These are phyloP conservation scores for Fonsecaea multimorphosa DNA, from an alignment of 2,329 filamentous ascomycete species.

Conservation along the genomic window DNA sequence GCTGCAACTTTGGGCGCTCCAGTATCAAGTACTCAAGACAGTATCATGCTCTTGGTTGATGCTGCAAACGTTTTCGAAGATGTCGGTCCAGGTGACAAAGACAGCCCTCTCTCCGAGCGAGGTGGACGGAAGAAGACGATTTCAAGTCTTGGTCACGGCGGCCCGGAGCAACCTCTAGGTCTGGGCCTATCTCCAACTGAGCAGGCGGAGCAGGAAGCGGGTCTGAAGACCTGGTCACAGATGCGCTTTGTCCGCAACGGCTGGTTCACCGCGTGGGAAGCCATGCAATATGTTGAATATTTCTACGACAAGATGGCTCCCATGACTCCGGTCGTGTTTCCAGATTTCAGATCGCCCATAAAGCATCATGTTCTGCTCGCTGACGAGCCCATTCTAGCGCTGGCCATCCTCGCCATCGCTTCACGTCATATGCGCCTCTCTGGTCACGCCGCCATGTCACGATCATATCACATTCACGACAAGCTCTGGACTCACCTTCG, in stretches of 20 bases:
- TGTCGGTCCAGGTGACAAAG: constrained; percentile 23
- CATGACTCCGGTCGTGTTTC: constrained; percentile 89
- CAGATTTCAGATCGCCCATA: constrained; percentile 82
- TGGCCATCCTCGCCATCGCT: constrained; percentile 88
- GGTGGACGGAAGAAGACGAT: constrained; percentile 27
- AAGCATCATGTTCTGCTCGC: constrained; percentile 80
- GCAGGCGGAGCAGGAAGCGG: constrained; percentile 60
- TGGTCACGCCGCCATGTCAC: constrained; percentile 79
- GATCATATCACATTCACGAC: constrained; percentile 90
- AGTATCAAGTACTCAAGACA: constrained; percentile 33
- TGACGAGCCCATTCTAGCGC: constrained; percentile 89
- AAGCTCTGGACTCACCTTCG: constrained; percentile 93
- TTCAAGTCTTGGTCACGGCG: constrained; percentile 28
- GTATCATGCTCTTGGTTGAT: constrained; percentile 32
- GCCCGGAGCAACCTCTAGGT: constrained; percentile 41
- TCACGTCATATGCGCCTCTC: constrained; percentile 83
- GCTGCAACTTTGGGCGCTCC: constrained; percentile 31
- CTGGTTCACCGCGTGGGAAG: constrained; percentile 94
- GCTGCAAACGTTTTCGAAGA: constrained; percentile 32
- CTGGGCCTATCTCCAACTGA: constrained; percentile 29
- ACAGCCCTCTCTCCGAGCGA: constrained; percentile 32
- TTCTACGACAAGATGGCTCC: constrained; percentile 93
- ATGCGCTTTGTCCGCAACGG: constrained; percentile 95
- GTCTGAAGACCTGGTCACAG: constrained; percentile 84
- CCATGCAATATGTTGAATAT: constrained; percentile 92